Base-by-base conservation (phyloP, 768 basidiomycete genomes). In the Lentinula boryana region DNA sequence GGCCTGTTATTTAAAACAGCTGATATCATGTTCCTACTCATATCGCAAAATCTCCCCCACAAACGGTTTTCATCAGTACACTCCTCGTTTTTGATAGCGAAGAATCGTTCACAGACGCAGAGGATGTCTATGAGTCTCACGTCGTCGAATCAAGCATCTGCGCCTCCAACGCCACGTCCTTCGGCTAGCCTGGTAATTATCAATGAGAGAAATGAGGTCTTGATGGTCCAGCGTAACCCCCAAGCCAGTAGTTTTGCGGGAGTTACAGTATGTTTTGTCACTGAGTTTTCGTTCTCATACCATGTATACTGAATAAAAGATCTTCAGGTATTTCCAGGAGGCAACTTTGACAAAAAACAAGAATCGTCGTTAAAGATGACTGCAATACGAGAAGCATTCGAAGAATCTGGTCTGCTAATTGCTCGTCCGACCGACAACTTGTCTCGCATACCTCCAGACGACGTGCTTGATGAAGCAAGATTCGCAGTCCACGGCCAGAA, bases 301-400 rank as follows among this genome's bases (percentile, higher is more conserved):
- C 38, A 33, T 48, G n/a, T 32, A 35, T 31, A 48, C 48, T 62
- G 44, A 51, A 27, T 61, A 7, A 7, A 33, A 27, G 16, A 61
- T 27, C 16, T 32, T 46, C 6, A 91, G 89, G 89, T 89, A 32
- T 91, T 90, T 66, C 89, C 89, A 6, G 89, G 89, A 13, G 89
- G 89, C 16, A 88, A 88, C 69, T 78, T 75, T 44, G 88, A 89
- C 73, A 63, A 75, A 52, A 71, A 74, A 58, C 86, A 89, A 64
- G 88, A 89, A 64, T 67, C 68, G 5, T 82, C 82, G 9, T 68
- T 87, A 18, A 69, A 70, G 35, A 76, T 85, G 60, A 89, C 87
- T 13, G 89, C 87, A 3, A 84, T 90, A 48, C 79, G 89, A 16
- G 88, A 91, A 72, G 86, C 88, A 0, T 90, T 91, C 61, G 89